Conservation (phyloP, 192 early-diverging fungal species). For the Gonapodya prolifera region DNA sequence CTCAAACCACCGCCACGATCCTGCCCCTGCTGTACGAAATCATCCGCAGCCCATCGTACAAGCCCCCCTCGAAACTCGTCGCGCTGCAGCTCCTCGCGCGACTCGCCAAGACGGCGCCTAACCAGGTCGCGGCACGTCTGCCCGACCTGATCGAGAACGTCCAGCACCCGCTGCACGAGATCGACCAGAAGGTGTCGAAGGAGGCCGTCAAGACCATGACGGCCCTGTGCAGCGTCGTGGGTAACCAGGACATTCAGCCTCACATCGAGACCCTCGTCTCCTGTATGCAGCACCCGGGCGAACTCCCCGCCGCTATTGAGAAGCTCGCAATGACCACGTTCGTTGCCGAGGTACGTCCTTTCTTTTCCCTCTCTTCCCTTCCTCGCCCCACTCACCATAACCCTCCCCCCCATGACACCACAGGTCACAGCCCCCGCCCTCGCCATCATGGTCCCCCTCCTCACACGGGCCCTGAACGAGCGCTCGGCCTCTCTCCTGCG, state of each 20-base stretch:
- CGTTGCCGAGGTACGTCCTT: slow-evolving; percentile 57
- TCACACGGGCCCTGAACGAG: slow-evolving; percentile 33
- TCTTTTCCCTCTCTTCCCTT: too few relatives aligned
- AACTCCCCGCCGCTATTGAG: slow-evolving; percentile 61
- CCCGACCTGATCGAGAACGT: not conserved
- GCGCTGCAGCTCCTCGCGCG: slow-evolving; percentile 26
- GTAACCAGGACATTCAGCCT: slow-evolving; percentile 63
- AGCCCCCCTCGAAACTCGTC: slow-evolving; percentile 53
- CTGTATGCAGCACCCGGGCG: slow-evolving; percentile 62
- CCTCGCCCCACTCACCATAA: too few relatives aligned
- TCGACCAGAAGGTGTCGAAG: slow-evolving; percentile 5
- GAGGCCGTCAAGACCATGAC: slow-evolving; percentile 50
- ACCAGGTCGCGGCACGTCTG: not conserved
- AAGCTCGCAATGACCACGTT: slow-evolving; percentile 68
- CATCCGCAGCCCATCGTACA: slow-evolving; percentile 56
- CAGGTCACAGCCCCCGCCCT: slow-evolving; percentile 63
- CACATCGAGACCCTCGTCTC: slow-evolving; percentile 57
- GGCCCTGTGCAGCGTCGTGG: slow-evolving; percentile 51
- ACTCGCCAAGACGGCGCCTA: slow-evolving; percentile 23
- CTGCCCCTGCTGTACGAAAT: slow-evolving; percentile 51
- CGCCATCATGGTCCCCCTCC: slow-evolving; percentile 50
- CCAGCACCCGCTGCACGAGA: not conserved
- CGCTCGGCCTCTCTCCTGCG: slow-evolving; percentile 56
- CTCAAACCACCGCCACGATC: too few relatives aligned
- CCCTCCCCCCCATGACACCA: too few relatives aligned